A percentile compares a stretch with the other conserved stretches of the same genome.
Conservation (phyloP, 306 rosid genomes). For the Inga laurina region DNA sequence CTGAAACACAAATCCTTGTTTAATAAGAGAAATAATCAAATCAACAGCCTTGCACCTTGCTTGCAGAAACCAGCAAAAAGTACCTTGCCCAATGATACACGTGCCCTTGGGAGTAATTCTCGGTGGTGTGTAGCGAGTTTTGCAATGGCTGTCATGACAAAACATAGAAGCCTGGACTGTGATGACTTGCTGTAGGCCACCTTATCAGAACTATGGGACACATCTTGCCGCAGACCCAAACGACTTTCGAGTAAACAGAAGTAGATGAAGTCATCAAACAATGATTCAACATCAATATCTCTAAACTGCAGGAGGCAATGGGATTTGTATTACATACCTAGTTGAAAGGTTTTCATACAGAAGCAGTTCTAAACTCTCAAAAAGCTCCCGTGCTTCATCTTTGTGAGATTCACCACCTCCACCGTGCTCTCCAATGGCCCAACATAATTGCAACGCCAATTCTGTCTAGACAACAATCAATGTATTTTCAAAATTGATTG, state of each 20-base stretch:
- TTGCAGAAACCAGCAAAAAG: conserved; percentile 7
- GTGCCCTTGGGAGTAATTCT: conserved; percentile 89
- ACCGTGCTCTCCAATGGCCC: conserved; percentile 99
- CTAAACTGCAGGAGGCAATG: conserved; percentile 27
- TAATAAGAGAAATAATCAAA: conserved; percentile 21
- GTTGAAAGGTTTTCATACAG: conserved; percentile 91
- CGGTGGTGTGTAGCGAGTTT: conserved; percentile 91
- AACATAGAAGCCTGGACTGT: conserved; percentile 91
- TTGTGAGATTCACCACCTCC: conserved; percentile 94
- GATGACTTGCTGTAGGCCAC: conserved; percentile 73
- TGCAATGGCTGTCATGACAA: conserved; percentile 94
- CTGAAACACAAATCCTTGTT: conserved; percentile 40
- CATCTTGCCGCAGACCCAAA: conserved; percentile 74
- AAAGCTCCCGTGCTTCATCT: conserved; percentile 97
- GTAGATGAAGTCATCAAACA: conserved; percentile 30
- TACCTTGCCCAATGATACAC: conserved; percentile 95
- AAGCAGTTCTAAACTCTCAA: conserved; percentile 93
- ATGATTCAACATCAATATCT: conserved; percentile 5
- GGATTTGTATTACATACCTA: conserved; percentile 53
- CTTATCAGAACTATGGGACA: conserved; percentile 46
- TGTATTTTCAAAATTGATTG: conserved; percentile 28
- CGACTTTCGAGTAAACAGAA: conserved; percentile 56
- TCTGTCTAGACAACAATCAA: conserved; percentile 64
- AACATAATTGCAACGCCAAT: conserved; percentile 91
- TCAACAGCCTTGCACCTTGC: conserved; percentile 5